Conservation (phyloP, 805 yeast species). For the Candida coquimbonensis region DNA sequence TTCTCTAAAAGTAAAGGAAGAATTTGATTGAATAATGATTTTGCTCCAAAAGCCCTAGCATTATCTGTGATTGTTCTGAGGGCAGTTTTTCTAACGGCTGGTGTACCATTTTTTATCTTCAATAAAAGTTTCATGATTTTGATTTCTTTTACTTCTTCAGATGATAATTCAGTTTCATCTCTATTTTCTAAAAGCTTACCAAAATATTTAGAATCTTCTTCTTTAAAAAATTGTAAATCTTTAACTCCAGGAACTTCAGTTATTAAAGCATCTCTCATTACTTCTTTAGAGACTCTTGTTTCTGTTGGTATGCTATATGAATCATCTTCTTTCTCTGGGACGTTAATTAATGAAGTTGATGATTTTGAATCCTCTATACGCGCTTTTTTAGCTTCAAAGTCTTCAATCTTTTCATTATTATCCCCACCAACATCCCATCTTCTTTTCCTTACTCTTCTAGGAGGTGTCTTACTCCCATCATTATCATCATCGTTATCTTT, state of each 20-base stretch:
- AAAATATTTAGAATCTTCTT: constrained; percentile 66
- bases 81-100: constrained; percentile 59
- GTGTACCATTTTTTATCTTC: constrained; percentile 73
- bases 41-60: constrained; percentile 63
- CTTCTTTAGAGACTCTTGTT: constrained; percentile 23
- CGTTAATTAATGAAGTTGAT: not conserved
- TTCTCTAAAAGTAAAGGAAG: constrained; percentile 72
- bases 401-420: constrained; percentile 1
- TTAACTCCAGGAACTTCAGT: constrained; percentile 57
- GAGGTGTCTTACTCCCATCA: constrained; percentile 23
- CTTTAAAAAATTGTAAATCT: constrained; percentile 63
- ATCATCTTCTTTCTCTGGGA: not conserved
- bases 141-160: constrained; percentile 52
- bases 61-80: constrained; percentile 58
- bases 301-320: constrained; percentile 51
- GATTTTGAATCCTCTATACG: constrained; percentile 9
- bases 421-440: constrained; percentile 19
- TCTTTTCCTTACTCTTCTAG: constrained; percentile 19
- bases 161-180: constrained; percentile 29
- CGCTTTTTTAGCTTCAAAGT: constrained; percentile 11
- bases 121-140: constrained; percentile 57
- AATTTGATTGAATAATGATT: constrained; percentile 58
- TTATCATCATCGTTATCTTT: not conserved
- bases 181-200: constrained; percentile 43
- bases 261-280: constrained; percentile 33